phyloP scores from a whole-genome alignment of 768 basidiomycete genomes.

The Kwoniella sp. region DNA sequence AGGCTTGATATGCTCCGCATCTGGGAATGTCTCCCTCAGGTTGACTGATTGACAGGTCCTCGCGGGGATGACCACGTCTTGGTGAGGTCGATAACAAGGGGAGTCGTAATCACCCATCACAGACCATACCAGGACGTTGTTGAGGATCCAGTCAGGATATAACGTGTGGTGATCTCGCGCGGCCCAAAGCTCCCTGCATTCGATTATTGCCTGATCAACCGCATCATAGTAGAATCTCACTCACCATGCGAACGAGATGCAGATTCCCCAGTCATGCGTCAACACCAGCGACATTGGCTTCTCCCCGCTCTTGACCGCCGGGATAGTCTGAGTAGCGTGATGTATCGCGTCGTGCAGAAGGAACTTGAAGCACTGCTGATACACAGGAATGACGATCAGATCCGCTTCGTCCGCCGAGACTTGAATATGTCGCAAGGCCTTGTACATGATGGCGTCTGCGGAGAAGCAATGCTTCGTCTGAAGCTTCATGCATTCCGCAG shows the following conservation, averaged over 20 bases:
- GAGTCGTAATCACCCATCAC: conserved; percentile 50
- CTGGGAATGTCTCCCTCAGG: conserved; percentile 36
- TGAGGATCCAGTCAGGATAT: conserved; percentile 40
- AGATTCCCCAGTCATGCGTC: conserved; percentile 51
- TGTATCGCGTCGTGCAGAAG: conserved; percentile 34
- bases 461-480: conserved; percentile 46
- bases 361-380: conserved; percentile 44
- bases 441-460: conserved; percentile 46
- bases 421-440: conserved; percentile 39
- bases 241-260: conserved; percentile 45
- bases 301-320: conserved; percentile 25
- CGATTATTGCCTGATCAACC: background rate
- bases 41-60: conserved; percentile 41
- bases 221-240: background rate
- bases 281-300: conserved; percentile 36
- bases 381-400: conserved; percentile 44
- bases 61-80: conserved; percentile 49
- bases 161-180: conserved; percentile 32
- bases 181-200: conserved; percentile 43
- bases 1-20: conserved; percentile 35
- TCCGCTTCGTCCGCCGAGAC: conserved; percentile 48
- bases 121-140: conserved; percentile 44
- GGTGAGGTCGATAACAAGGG: conserved; percentile 50
- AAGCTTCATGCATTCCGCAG: conserved; percentile 39
- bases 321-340: conserved; percentile 33